Evolutionary conservation across 345 rosid species (phyloP), one percentile per base, ranked within the genome.

Genomic region (Dipteronia sinensis): DNA sequence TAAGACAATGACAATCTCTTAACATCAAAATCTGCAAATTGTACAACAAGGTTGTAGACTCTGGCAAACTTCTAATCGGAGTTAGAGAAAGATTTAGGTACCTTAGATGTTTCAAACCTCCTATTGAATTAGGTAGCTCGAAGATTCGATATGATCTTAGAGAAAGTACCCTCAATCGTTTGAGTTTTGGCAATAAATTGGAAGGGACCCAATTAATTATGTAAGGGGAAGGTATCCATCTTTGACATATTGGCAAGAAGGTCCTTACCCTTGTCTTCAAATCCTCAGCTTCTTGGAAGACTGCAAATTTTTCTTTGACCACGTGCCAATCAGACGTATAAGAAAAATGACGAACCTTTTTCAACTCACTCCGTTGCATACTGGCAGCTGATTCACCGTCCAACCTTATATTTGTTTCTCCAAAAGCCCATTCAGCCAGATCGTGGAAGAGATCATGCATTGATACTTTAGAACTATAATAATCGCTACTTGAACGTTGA

Each of bases 371-470:
- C 0, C 9, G 1, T 13, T 40, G 5, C 15, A 3, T 15, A 10
- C 6, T 17, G 23, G 16, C 16, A 12, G 34, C 23, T 0, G 1
- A 23, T 25, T 4, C 76, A 22, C 27, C 56, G 3, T 70, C 73
- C 34, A 71, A 51, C 15, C 65, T 49, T 13, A 34, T 4, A 29
- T 12, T 10, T 10, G 1, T 22, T 2, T 19, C 38, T 2, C 16
- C 10, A 2, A 72, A 63, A 19, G 42, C 53, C 19, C 15, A 23
- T 1, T 6, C 22, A 38, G 78, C 76, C 19, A 72, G 23, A 40
- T 76, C 76, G 12, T 83, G 64, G 20, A 82, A 2, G 3, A 78
- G 58, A 38, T 78, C 76, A 65, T 76, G 81, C 78, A 83, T 73
- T 46, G 46, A 42, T 23, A 69, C 73, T 1, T 7, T 56, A 4